phyloP scores from a whole-genome alignment of 345 rosid species.

The Salix koriyanagi region DNA sequence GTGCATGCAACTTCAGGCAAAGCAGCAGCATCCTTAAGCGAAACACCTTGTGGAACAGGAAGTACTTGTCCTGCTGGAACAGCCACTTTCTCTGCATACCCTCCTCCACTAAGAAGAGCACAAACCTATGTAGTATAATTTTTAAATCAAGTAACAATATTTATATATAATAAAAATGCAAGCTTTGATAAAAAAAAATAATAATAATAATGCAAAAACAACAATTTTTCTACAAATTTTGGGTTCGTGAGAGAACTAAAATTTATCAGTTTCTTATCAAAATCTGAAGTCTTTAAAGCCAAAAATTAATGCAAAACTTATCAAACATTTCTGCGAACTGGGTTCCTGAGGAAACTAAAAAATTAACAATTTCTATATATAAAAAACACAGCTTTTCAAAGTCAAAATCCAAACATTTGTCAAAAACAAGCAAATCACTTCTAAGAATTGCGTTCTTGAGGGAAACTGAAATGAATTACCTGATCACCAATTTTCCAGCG shows the following conservation, averaged over 20 bases:
- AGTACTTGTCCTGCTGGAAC: slow-evolving; percentile 70
- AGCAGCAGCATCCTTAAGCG: slow-evolving; percentile 60
- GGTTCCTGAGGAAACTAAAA: too few species aligned
- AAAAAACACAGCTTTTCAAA: neutral
- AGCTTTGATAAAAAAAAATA: neutral
- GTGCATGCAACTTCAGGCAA: slow-evolving; percentile 90
- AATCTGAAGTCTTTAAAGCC: neutral
- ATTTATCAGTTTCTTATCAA: neutral
- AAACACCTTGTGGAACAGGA: slow-evolving; percentile 54
- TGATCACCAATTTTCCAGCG: slow-evolving; percentile 82
- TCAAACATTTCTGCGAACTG: neutral
- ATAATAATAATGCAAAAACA: neutral
- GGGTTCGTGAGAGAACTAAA: neutral
- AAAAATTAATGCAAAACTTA: neutral
- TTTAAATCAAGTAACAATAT: neutral
- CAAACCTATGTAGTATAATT: slow-evolving; percentile 44
- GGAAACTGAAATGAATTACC: slow-evolving; percentile 29
- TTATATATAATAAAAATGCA: neutral
- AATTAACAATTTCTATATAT: neutral
- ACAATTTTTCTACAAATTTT: neutral
- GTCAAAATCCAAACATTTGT: neutral
- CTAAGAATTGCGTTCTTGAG: neutral
- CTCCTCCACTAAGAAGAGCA: slow-evolving; percentile 90
- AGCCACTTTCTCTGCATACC: slow-evolving; percentile 77
- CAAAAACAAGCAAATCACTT: neutral